Evolutionary conservation across 331 rosid genomes (phyloP).

Genomic region (Arachis monticola): DNA sequence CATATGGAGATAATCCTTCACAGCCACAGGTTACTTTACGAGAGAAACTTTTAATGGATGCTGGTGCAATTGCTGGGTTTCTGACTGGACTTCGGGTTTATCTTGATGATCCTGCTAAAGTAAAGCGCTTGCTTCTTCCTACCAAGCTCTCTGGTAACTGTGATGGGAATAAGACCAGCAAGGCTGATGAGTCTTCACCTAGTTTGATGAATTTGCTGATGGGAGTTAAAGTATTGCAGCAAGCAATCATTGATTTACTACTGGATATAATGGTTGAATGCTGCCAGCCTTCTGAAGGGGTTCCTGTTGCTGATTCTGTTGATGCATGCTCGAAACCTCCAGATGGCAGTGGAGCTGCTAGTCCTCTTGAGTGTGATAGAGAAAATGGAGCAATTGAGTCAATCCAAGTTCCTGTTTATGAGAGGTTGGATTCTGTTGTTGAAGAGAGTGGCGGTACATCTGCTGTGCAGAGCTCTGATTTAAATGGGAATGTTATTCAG

Average conservation of each 20-base stretch:
- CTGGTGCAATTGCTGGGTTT: conserved; percentile 99
- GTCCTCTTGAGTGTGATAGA: conserved; percentile 61
- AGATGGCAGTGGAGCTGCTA: conserved; percentile 59
- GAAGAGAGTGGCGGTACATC: conserved; percentile 71
- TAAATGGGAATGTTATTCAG: conserved; percentile 51
- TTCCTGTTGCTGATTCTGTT: conserved; percentile 61
- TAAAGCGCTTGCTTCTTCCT: conserved; percentile 96
- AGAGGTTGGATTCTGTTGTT: conserved; percentile 69
- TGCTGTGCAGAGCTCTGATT: conserved; percentile 92
- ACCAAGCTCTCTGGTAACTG: conserved; percentile 80
- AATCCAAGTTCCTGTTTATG: conserved; percentile 58
- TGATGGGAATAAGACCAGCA: conserved; percentile 81
- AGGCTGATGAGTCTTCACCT: conserved; percentile 85
- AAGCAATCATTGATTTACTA: conserved; percentile 94
- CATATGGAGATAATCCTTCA: conserved; percentile 98
- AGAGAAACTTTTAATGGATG: conserved; percentile 96
- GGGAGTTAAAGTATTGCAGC: conserved; percentile 99
- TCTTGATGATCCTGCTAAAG: conserved; percentile 99
- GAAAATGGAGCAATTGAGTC: conserved; percentile 73
- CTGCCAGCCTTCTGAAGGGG: conserved; percentile 92
- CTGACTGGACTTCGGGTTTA: conserved; percentile 97
- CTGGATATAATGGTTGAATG: conserved; percentile 99
- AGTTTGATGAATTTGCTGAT: conserved; percentile 97
- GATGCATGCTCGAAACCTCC: conserved; percentile 68
- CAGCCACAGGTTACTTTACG: conserved; percentile 96